Evolutionary conservation across 2,329 filamentous ascomycete species (phyloP), one percentile per base, ranked within the genome.

Genomic region (Aureobasidium sp.): DNA sequence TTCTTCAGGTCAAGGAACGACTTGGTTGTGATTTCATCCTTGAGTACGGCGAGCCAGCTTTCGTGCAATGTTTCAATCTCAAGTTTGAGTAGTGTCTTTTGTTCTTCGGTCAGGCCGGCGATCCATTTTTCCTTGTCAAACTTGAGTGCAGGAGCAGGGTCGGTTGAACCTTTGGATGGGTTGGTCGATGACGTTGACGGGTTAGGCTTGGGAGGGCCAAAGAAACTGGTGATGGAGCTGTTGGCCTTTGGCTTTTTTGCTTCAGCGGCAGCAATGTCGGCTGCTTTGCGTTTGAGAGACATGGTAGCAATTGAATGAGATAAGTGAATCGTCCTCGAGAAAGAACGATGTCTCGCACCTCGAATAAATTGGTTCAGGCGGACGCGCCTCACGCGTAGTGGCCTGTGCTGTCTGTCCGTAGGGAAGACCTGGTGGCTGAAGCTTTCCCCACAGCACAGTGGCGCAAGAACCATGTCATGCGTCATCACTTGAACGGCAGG

Each of bases 81-180:
- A 44, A 99, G 82, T 70, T 89, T 81, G 53, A 99, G 81, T 50
- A 97, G 79, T 58, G 87, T 81, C 71, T 85, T 90, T 74, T 97
- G 90, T 77, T 99, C 94, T 0, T 83, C 75, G 0, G 84, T 91
- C 65, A 99, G 80, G 62, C 84, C 83, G 25, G 84, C 83, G n/a
- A 92, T 81, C 94, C 94, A 99, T 75, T 89, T 90, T 49, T 85
- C 84, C 79, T 96, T 97, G 79, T 97, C 83, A 72, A 97, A 97
- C 32, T 48, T 58, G 66, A 84, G 89, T 67, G 64, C 68, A 62
- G 67, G 70, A 16, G 64, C 68, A 62, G 66, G 70, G 13, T 70
- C 66, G 25, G 64, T 60, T 42, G 61, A 63, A 27, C 30, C 53
- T 57, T 75, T 70, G 59, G 71, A 65, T 14, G 71, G 63, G 42